Percentiles rank a stretch among this genome's conserved stretches.
Evolutionary conservation across 352 stramenopile species (phyloP).

Genomic region (Phytophthora boehmeriae): DNA sequence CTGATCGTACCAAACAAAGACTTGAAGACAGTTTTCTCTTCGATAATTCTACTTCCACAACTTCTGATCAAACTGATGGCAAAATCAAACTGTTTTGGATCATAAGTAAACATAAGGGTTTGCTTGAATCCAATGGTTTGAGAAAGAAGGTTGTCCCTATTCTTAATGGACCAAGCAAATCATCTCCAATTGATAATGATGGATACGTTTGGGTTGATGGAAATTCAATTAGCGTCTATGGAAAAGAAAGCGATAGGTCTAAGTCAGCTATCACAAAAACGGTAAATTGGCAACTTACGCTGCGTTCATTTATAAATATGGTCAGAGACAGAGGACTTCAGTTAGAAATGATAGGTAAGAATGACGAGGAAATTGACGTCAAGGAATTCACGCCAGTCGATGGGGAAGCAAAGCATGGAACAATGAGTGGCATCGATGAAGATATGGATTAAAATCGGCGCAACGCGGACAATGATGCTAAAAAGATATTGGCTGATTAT

Average conservation of each 20-base stretch:
- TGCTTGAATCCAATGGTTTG: conserved; percentile 17
- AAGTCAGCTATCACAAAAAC: conserved; percentile 10
- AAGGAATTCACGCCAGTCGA: conserved; percentile 3
- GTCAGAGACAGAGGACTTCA: conserved; percentile 10
- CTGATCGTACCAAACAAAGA: conserved; percentile 5
- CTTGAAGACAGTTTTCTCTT: conserved; percentile 19
- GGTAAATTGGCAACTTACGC: conserved; percentile 14
- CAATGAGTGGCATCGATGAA: conserved; percentile 13
- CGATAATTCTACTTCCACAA: conserved; percentile 19
- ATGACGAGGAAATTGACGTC: conserved; percentile 5
- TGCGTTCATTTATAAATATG: conserved; percentile 14
- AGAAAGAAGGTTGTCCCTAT: conserved; percentile 11
- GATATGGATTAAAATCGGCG: conserved; percentile 14
- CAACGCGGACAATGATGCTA: conserved; percentile 2
- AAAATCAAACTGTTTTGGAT: conserved; percentile 9
- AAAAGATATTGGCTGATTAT: conserved; percentile 2
- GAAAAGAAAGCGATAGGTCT: conserved; percentile 5
- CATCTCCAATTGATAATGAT: conserved; percentile 5
- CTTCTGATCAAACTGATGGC: conserved; percentile 9
- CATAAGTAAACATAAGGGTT: conserved; percentile 13
- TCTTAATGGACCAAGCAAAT: conserved; percentile 11
- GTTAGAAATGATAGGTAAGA: not conserved
- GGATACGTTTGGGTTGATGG: conserved; percentile 11
- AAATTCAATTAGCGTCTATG: conserved; percentile 4
- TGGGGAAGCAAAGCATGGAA: conserved; percentile 6